Evolutionary conservation across 2,329 filamentous ascomycete genomes (phyloP).

Genomic region (Sporothrix pseudoabietina): DNA sequence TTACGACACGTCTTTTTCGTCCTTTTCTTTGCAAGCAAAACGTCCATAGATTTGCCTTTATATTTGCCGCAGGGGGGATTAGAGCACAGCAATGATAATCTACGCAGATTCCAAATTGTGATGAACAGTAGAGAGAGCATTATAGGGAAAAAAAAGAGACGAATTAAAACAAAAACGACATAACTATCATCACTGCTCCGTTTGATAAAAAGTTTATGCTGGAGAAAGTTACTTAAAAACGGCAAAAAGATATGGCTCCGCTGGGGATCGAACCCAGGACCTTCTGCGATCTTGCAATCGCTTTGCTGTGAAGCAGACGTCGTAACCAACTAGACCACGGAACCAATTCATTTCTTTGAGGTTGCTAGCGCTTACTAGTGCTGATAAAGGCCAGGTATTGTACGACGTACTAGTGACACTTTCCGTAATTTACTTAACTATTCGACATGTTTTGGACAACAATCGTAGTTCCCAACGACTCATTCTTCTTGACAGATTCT

Average conservation of each 20-base stretch:
- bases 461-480: no score
- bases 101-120: background rate
- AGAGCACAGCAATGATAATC: background rate
- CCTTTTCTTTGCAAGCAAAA: background rate
- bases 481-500: no score
- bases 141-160: background rate
- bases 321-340: constrained; percentile 39
- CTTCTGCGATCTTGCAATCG: constrained; percentile 34
- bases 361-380: background rate
- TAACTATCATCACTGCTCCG: no score
- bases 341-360: constrained; percentile 30
- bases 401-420: background rate
- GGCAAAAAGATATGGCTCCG: constrained; percentile 34
- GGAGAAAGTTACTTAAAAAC: constrained; percentile 16
- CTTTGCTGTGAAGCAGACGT: constrained; percentile 37
- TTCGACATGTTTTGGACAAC: no score
- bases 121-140: background rate
- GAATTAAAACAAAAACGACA: no score
- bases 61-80: background rate
- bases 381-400: constrained; percentile 8
- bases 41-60: background rate
- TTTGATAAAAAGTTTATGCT: no score
- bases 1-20: background rate
- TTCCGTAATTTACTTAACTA: no score
- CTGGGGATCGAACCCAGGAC: constrained; percentile 39